phyloP scores from a whole-genome alignment of 176 grass and related monocot species.

The Eleusine coracana region DNA sequence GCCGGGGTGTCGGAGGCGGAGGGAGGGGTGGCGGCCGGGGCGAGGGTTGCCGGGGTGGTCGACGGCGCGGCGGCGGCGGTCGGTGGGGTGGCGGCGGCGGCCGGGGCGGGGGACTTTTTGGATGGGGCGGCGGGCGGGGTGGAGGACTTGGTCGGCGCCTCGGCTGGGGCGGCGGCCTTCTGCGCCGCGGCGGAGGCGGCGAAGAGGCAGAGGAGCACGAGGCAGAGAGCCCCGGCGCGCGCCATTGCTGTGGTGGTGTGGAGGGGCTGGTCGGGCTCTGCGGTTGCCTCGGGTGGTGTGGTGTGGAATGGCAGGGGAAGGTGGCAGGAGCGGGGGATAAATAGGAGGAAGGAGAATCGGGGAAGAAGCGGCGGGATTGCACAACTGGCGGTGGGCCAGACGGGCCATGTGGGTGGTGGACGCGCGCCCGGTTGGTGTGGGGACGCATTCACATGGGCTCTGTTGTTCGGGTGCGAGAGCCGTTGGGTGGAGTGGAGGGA shows the following conservation, averaged over 20 bases:
- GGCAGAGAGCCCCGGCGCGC: slow-evolving; percentile 46
- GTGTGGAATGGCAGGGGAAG: slow-evolving; percentile 11
- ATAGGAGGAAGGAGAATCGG: slow-evolving; percentile 30
- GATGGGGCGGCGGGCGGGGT: slow-evolving; percentile 33
- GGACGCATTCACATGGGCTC: slow-evolving; percentile 34
- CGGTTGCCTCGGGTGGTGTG: not conserved
- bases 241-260: slow-evolving; percentile 36
- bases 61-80: slow-evolving; percentile 1
- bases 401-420: slow-evolving; percentile 39
- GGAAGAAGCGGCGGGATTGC: slow-evolving; percentile 4
- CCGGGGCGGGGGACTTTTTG: slow-evolving; percentile 43
- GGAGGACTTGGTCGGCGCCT: slow-evolving; percentile 31
- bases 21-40: slow-evolving; percentile 29
- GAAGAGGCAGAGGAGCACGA: slow-evolving; percentile 59
- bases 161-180: slow-evolving; percentile 33
- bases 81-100: slow-evolving; percentile 19
- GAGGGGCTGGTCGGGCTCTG: not conserved
- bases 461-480: not conserved
- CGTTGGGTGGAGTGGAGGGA: not conserved
- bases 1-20: slow-evolving; percentile 31
- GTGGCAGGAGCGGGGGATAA: slow-evolving; percentile 28
- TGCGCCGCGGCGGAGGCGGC: slow-evolving; percentile 43
- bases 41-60: slow-evolving; percentile 39
- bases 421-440: slow-evolving; percentile 31
- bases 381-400: slow-evolving; percentile 56